These are phyloP conservation scores for Vitis rupestris DNA, from an alignment of 164 flowering plant species.

Conservation along the genomic window DNA sequence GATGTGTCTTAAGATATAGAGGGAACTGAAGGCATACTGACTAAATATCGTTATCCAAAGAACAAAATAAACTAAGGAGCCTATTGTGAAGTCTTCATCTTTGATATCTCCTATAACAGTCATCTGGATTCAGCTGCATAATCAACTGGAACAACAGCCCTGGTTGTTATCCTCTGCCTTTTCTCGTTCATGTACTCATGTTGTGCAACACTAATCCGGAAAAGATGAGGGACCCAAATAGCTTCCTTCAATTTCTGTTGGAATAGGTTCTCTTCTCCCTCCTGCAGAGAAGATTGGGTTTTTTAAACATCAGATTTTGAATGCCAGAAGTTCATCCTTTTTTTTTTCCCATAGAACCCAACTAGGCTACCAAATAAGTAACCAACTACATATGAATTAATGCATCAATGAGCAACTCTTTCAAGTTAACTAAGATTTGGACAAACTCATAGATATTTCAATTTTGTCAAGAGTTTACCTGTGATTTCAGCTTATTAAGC, in stretches of 20 bases:
- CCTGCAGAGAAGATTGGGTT: slow-evolving; percentile 16
- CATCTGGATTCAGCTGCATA: slow-evolving; percentile 77
- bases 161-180: slow-evolving; percentile 67
- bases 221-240: slow-evolving; percentile 69
- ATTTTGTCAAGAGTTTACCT: slow-evolving; percentile 40
- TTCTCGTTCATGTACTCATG: slow-evolving; percentile 78
- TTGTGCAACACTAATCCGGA: slow-evolving; percentile 69
- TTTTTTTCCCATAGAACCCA: no score
- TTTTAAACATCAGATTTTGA: no score
- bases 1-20: no score
- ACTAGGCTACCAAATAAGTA: no score
- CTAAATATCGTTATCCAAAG: not conserved
- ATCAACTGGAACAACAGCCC: slow-evolving; percentile 61
- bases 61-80: not conserved
- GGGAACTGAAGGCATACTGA: no score
- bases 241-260: slow-evolving; percentile 67
- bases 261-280: slow-evolving; percentile 37
- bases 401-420: no score
- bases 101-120: slow-evolving; percentile 71
- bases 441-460: no score
- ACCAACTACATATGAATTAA: no score
- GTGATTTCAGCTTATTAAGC: slow-evolving; percentile 62
- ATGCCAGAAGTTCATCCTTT: no score
- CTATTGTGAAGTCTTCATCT: slow-evolving; percentile 41
- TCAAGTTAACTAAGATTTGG: no score